Evolutionary conservation across 352 stramenopile species (phyloP).

Genomic region (Thalassiosira oceanica): DNA sequence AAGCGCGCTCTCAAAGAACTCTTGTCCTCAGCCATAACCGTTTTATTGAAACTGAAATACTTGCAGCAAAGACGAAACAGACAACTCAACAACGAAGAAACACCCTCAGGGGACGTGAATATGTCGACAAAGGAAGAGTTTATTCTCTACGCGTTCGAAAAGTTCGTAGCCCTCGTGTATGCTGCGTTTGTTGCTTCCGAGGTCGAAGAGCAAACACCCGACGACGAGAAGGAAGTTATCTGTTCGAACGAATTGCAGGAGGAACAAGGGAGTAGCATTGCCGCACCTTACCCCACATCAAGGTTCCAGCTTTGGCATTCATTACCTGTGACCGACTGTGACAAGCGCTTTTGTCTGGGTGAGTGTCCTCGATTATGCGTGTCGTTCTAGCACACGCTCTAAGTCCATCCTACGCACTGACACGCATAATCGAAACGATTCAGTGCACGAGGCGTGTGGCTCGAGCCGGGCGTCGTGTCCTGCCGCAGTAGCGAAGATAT

Average conservation of each 20-base stretch:
- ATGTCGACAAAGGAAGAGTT: conserved; percentile 45
- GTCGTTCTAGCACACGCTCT: too few species aligned
- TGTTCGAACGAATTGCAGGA: conserved; percentile 29
- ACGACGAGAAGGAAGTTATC: too few species aligned
- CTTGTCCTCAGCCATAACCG: conserved; percentile 44
- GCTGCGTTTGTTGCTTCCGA: conserved; percentile 29
- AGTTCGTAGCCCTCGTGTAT: conserved; percentile 37
- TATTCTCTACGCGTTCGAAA: conserved; percentile 41
- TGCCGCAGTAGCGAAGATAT: conserved; percentile 49
- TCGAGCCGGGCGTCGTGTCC: conserved; percentile 40
- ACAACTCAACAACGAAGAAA: conserved; percentile 5
- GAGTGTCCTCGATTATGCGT: too few species aligned
- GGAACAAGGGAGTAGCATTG: conserved; percentile 3
- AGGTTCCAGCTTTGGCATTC: conserved; percentile 27
- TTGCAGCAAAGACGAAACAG: conserved; percentile 24
- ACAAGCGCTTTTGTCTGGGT: too few species aligned
- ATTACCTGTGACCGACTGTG: too few species aligned
- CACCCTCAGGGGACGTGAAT: conserved; percentile 7
- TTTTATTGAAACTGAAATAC: conserved; percentile 43
- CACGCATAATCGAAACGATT: too few species aligned
- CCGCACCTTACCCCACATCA: conserved; percentile 4
- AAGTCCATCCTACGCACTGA: too few species aligned
- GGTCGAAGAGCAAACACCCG: conserved; percentile 7
- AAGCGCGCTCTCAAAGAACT: too few species aligned
- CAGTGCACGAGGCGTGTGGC: conserved; percentile 53